phyloP scores from a whole-genome alignment of 1,139 yeast species.

The Lodderomyces elongisporus region DNA sequence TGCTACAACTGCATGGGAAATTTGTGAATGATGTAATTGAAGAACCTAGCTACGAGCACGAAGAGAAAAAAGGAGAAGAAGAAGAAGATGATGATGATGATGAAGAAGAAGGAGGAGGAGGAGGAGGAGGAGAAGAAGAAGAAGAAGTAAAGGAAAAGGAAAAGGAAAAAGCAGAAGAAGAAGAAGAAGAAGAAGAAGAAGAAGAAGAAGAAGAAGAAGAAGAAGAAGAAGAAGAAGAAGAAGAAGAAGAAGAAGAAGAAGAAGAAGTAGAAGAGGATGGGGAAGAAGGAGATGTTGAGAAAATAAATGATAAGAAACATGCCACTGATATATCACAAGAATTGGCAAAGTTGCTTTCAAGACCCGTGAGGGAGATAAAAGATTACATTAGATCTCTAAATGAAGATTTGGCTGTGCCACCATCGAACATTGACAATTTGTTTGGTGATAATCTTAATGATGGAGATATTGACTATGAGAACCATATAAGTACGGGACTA shows the following conservation, averaged over 20 bases:
- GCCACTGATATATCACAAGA: not conserved
- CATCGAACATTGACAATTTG: conserved; percentile 10
- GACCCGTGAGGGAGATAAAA: conserved; percentile 45
- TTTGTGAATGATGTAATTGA: conserved; percentile 22
- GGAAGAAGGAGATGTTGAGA: too few relatives aligned
- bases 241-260: too few relatives aligned
- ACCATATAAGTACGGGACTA: conserved; percentile 56
- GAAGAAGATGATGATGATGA: conserved; percentile 15
- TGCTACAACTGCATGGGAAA: conserved; percentile 19
- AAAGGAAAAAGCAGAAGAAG: too few relatives aligned
- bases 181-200: too few relatives aligned
- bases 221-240: too few relatives aligned
- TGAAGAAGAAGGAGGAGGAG: too few relatives aligned
- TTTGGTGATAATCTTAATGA: conserved; percentile 25
- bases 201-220: too few relatives aligned
- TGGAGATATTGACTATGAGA: conserved; percentile 55
- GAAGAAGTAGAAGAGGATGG: too few relatives aligned
- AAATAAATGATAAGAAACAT: too few relatives aligned
- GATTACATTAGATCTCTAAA: conserved; percentile 23
- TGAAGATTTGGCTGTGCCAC: conserved; percentile 5
- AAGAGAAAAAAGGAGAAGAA: conserved; percentile 7
- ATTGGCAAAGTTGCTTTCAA: conserved; percentile 23
- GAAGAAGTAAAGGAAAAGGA: too few relatives aligned
- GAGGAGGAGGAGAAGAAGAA: too few relatives aligned
- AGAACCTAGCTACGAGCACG: too few relatives aligned